Conservation (phyloP, 495 filamentous ascomycete genomes). For the Mycothermus thermophilus region DNA sequence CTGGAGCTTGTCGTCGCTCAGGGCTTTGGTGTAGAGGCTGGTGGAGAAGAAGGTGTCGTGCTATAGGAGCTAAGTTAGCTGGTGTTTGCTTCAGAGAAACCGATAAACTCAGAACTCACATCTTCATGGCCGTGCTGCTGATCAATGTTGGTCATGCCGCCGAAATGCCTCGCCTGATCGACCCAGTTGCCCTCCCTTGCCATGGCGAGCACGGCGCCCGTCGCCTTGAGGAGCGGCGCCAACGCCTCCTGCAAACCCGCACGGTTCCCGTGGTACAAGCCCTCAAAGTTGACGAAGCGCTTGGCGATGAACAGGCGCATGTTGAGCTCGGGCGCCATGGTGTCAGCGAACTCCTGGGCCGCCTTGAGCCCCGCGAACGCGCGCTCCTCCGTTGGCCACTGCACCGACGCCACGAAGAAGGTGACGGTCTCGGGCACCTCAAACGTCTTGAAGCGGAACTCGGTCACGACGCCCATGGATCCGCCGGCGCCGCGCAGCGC, state of each 20-base stretch:
- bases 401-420: conserved; percentile 25
- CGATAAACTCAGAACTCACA: conserved; percentile 3
- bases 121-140: conserved; percentile 18
- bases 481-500: conserved; percentile 31
- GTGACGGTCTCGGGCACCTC: conserved; percentile 25
- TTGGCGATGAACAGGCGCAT: conserved; percentile 30
- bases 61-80: conserved; percentile 11
- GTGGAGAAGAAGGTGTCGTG: conserved; percentile 35
- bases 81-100: neutral
- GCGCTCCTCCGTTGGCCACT: conserved; percentile 16
- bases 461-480: conserved; percentile 30
- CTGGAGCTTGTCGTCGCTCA: conserved; percentile 22
- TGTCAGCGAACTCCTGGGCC: conserved; percentile 27
- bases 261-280: conserved; percentile 29
- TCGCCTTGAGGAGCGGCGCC: conserved; percentile 22
- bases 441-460: conserved; percentile 33
- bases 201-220: conserved; percentile 20
- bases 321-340: conserved; percentile 31
- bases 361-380: conserved; percentile 18
- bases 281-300: conserved; percentile 29
- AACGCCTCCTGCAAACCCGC: conserved; percentile 21
- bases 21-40: conserved; percentile 23
- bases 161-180: conserved; percentile 29
- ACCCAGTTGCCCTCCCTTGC: conserved; percentile 25
- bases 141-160: conserved; percentile 25